Evolutionary conservation across 164 flowering plant species (phyloP).

Genomic region (Vitis vinifera): ASM3070453v1 NC_081813.1:13309501-13310000

Average conservation of each 20-base stretch:
- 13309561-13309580: too few species aligned
- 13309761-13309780: not conserved
- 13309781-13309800: not conserved
- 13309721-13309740: slow-evolving; percentile 1
- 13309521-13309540: too few species aligned
- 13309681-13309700: slow-evolving; percentile 13
- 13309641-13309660: slow-evolving; percentile 13
- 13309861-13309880: not conserved
- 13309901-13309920: too few species aligned
- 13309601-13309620: too few species aligned
- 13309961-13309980: not conserved
- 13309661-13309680: slow-evolving; percentile 1
- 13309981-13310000: not conserved
- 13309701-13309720: slow-evolving; percentile 13
- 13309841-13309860: slow-evolving; percentile 1
- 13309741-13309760: not conserved
- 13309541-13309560: too few species aligned
- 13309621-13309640: too few species aligned
- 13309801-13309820: slow-evolving; percentile 1
- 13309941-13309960: not conserved
- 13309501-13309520: too few species aligned
- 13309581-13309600: too few species aligned
- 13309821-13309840: slow-evolving; percentile 7
- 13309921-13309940: too few species aligned
- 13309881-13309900: too few species aligned